Percentiles rank a stretch among this genome's conserved stretches.
Evolutionary conservation across 2,329 filamentous ascomycete genomes (phyloP).

Genomic region (Huntiella decipiens): DNA sequence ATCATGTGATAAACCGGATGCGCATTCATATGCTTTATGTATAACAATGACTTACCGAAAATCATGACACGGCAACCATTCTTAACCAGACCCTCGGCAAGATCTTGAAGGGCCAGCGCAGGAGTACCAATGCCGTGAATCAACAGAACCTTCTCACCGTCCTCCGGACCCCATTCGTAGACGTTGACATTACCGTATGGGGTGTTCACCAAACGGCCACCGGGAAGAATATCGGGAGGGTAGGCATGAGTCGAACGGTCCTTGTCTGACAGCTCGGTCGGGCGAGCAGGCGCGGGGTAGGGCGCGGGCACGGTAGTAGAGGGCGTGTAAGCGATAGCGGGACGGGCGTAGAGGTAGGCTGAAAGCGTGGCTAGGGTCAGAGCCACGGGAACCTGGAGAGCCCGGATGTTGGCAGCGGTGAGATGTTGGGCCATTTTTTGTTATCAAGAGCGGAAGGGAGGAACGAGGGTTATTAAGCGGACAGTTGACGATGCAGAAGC

Average conservation of each 20-base stretch:
- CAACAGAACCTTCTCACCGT: constrained; percentile 53
- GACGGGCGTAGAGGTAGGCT: constrained; percentile 19
- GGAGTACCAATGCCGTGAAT: constrained; percentile 72
- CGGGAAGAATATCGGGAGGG: constrained; percentile 50
- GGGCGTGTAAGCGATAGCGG: constrained; percentile 13
- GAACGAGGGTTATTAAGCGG: not conserved
- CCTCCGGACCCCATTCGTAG: constrained; percentile 63
- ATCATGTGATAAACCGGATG: too few species aligned
- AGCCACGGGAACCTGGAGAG: constrained; percentile 9
- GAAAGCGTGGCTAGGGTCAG: constrained; percentile 17
- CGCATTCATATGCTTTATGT: not conserved
- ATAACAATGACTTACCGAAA: constrained; percentile 35
- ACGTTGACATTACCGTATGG: constrained; percentile 54
- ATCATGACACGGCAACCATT: constrained; percentile 60
- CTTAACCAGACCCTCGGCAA: constrained; percentile 45
- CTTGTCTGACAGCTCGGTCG: constrained; percentile 13
- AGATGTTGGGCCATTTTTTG: constrained; percentile 6
- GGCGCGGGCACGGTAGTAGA: constrained; percentile 6
- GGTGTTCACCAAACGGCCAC: constrained; percentile 46
- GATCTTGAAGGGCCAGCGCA: constrained; percentile 44
- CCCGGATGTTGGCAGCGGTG: constrained; percentile 11
- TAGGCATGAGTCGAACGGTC: constrained; percentile 32
- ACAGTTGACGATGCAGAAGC: not conserved
- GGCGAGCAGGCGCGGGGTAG: constrained; percentile 5
- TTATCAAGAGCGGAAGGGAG: not conserved